Evolutionary conservation across 164 flowering plant genomes (phyloP), one percentile per base, ranked within the genome.

Genomic region (Tinospora cordifolia): DNA sequence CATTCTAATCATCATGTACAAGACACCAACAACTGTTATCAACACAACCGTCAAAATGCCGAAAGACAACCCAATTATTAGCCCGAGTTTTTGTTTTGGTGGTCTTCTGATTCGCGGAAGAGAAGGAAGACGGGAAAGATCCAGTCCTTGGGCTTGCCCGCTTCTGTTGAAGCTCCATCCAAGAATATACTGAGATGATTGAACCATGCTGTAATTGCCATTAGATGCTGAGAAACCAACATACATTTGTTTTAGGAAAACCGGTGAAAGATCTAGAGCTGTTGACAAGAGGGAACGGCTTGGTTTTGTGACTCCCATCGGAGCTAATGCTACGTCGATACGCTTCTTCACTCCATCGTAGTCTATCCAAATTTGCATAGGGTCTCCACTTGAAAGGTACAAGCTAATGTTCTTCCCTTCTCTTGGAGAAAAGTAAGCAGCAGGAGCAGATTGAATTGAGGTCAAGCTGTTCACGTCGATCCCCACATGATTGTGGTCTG

Each of bases 141-240:
- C 75, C n/a, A 87, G 80, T 27, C 44, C 67, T 9, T 69, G 72
- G 6, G 87, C 81, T 0, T 24, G 17, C n/a, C 82, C 82, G 34
- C 74, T 71, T 14, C 64, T 40, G 10, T 68, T 51, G 63, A 87
- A 83, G 73, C 90, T 87, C 90, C 90, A 85, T 1, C 84, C 86
- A 6, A 76, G 41, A 0, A 87, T 69, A 72, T 78, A 77, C 69
- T 87, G 88, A n/a, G n/a, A n/a, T n/a, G n/a, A n/a, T n/a, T n/a
- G n/a, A n/a, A n/a, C n/a, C n/a, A n/a, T n/a, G n/a, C n/a, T n/a
- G n/a, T n/a, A n/a, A n/a, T n/a, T n/a, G n/a, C 88, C 85, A 0
- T 88, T 87, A 8, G 88, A 76, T 3, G 88, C 82, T 0, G 88
- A 81, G 66, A 87, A 87, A 0, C 88, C 90, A 7, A 81, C 78